Evolutionary conservation across 257 asterid genomes (phyloP).

Genomic region (Datura wrightii): DNA sequence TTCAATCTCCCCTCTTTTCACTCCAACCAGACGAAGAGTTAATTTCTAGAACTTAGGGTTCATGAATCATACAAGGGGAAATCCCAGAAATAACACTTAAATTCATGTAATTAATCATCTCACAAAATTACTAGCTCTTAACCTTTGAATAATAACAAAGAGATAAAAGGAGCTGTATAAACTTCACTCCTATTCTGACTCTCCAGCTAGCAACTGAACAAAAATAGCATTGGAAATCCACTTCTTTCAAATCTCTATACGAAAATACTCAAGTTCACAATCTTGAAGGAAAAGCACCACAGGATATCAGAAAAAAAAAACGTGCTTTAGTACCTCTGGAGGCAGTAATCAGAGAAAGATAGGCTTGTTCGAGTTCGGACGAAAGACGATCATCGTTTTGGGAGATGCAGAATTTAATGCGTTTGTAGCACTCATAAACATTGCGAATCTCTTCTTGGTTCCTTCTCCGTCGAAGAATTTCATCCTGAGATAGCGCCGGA

Average conservation of each 20-base stretch:
- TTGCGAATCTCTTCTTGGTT: conserved; percentile 83
- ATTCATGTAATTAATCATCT: conserved; percentile 7
- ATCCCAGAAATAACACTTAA: conserved; percentile 5
- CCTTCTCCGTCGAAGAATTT: conserved; percentile 66
- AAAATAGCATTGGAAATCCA: conserved; percentile 3
- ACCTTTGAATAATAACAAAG: not conserved
- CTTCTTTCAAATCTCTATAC: not conserved
- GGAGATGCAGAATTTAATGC: conserved; percentile 56
- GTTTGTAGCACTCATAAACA: conserved; percentile 70
- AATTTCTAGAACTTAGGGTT: conserved; percentile 22
- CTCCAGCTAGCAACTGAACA: not conserved
- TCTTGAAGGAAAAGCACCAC: not conserved
- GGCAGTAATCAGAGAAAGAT: conserved; percentile 73
- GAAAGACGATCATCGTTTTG: conserved; percentile 51
- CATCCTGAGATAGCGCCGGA: conserved; percentile 61
- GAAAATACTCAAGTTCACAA: conserved; percentile 24
- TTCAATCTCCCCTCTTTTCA: conserved; percentile 2
- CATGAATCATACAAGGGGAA: conserved; percentile 5
- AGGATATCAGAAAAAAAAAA: not conserved
- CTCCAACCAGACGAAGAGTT: not conserved
- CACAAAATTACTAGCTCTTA: not conserved
- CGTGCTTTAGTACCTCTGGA: too few relatives aligned
- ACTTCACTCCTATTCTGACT: not conserved
- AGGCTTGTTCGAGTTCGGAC: conserved; percentile 73
- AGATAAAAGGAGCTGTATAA: not conserved